Evolutionary conservation across 1,284 basidiomycete genomes (phyloP), one percentile per base, ranked within the genome.

Genomic region (Malassezia yamatoensis): DNA sequence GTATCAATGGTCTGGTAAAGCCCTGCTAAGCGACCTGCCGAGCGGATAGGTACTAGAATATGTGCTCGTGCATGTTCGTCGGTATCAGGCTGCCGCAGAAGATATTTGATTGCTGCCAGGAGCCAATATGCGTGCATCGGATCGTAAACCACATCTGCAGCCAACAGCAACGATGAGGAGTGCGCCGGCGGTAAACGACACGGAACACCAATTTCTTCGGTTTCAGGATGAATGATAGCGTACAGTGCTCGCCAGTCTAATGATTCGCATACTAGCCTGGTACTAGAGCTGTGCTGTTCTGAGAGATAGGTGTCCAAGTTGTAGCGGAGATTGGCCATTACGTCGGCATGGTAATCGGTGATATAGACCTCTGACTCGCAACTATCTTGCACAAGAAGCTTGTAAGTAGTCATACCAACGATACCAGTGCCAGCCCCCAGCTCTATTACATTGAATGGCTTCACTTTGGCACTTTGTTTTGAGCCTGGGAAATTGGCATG

Each of bases 361-460:
- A 58, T 41, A 38, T 36, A 29, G 21, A 58, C 55, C 10, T 38
- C 29, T 5, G 43, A 29, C 8, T 24, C 6, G 7, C n/a, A 18
- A 18, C n/a, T 38, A n/a, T 21, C 10, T n/a, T 18, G 21, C 5
- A 35, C 15, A 2, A 55, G 41, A 1, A 48, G 29, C 12, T 38
- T 32, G n/a, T 45, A 50, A 8, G 46, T 45, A 37, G 53, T 51
- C 50, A 58, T 58, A 2, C 55, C 55, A 13, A 58, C 55, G 12
- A 58, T 53, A 36, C 55, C 55, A 12, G 55, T 58, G 2, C 55
- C 55, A 13, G 55, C 55, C 8, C 55, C 55, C 13, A 58, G 51
- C 36, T 58, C 55, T 32, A 53, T 37, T 13, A 52, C 38, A 12
- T 33, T 33, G 16, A 58, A 45, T 15, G 49, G 29, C 15, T 18